Conservation (phyloP, 768 basidiomycete species). For the Hygrophorus russula region DNA sequence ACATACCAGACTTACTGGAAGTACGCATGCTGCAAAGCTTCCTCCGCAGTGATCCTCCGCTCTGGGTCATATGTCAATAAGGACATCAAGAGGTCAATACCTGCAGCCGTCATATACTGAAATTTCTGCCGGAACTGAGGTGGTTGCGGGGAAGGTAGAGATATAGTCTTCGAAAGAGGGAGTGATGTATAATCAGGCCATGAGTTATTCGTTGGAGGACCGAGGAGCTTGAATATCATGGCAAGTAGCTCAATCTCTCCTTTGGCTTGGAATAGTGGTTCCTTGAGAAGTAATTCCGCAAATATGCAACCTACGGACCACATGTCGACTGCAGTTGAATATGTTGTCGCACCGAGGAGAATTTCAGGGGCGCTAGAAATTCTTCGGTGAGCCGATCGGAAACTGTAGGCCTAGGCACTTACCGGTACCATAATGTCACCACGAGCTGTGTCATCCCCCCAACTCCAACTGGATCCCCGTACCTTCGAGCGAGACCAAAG, state of each 20-base stretch:
- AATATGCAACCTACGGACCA: constrained; percentile 99
- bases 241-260: constrained; percentile 85
- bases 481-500: constrained; percentile 91
- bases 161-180: constrained; percentile 73
- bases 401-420: constrained; percentile 12
- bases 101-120: constrained; percentile 70
- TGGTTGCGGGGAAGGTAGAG: constrained; percentile 62
- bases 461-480: constrained; percentile 91
- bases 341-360: constrained; percentile 82
- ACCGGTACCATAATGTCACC: constrained; percentile 99
- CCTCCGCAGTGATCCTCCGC: constrained; percentile 76
- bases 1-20: constrained; percentile 53
- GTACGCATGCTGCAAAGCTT: constrained; percentile 85
- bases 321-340: constrained; percentile 93
- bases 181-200: constrained; percentile 82
- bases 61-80: constrained; percentile 87
- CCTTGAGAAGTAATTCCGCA: constrained; percentile 88
- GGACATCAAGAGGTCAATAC: constrained; percentile 73
- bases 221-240: constrained; percentile 92
- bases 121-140: constrained; percentile 79
- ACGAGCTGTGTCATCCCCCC: constrained; percentile 98
- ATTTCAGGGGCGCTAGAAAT: constrained; percentile 81
- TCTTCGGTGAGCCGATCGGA: constrained; percentile 10
- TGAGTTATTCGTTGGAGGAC: constrained; percentile 74
- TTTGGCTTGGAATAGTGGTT: constrained; percentile 96